Evolutionary conservation across 306 rosid genomes (phyloP).

Genomic region (Carpinus fangiana): DNA sequence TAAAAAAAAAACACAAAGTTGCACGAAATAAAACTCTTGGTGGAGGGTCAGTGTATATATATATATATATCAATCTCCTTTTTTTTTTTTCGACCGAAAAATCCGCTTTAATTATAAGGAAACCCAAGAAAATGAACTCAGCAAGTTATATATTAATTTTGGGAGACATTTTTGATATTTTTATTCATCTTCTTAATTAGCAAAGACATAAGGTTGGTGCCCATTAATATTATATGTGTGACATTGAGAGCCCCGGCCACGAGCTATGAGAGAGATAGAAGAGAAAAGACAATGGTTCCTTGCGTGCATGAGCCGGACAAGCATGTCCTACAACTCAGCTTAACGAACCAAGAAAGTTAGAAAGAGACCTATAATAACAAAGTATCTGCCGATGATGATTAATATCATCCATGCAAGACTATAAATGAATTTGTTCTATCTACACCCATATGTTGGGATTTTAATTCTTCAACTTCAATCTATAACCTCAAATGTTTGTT

Average conservation of each 20-base stretch:
- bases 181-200: neutral
- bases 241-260: neutral
- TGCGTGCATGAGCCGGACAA: neutral
- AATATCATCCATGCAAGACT: too few species aligned
- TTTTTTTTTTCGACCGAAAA: neutral
- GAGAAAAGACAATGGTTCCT: neutral
- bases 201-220: too few species aligned
- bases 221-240: neutral
- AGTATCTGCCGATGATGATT: too few species aligned
- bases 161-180: neutral
- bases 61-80: too few species aligned
- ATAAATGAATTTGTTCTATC: too few species aligned
- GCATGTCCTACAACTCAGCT: neutral
- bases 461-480: too few species aligned
- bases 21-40: too few species aligned
- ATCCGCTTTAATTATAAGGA: neutral
- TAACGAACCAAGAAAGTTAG: neutral
- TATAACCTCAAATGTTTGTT: too few species aligned
- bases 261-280: neutral
- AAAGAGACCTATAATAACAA: too few species aligned
- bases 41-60: too few species aligned
- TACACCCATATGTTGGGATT: too few species aligned
- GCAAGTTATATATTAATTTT: neutral
- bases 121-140: neutral
- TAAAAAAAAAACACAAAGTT: too few species aligned